Evolutionary conservation across 2,329 filamentous ascomycete genomes (phyloP).

Genomic region (Neoarthrinium moseri): DNA sequence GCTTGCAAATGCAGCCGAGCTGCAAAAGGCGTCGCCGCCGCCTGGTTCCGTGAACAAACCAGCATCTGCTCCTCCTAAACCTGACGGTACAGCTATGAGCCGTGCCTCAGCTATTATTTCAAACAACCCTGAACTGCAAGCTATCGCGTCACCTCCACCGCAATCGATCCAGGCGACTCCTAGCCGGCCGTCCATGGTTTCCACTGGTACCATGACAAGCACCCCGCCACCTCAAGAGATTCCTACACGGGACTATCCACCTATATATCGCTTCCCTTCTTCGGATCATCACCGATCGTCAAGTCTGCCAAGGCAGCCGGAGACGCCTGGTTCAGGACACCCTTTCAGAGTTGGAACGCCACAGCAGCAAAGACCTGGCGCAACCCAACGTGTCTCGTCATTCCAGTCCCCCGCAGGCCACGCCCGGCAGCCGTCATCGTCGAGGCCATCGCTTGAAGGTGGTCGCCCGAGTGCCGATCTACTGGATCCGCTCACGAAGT

Average conservation of each 20-base stretch:
- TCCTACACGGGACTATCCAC: constrained; percentile 38
- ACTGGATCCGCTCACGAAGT: constrained; percentile 59
- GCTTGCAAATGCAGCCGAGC: constrained; percentile 17
- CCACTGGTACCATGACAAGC: constrained; percentile 78
- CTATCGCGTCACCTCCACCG: constrained; percentile 47
- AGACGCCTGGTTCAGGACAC: constrained; percentile 20
- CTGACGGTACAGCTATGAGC: constrained; percentile 44
- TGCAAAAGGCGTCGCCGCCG: constrained; percentile 30
- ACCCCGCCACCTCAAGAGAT: constrained; percentile 45
- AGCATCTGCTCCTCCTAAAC: constrained; percentile 39
- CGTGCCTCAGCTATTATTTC: constrained; percentile 64
- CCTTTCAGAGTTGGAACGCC: constrained; percentile 19
- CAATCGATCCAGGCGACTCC: constrained; percentile 29
- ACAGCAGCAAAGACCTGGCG: constrained; percentile 22
- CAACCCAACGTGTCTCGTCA: constrained; percentile 27
- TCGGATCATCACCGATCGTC: constrained; percentile 36
- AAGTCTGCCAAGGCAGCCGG: constrained; percentile 36
- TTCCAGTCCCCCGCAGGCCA: constrained; percentile 33
- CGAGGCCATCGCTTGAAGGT: constrained; percentile 69
- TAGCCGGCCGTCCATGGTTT: constrained; percentile 42
- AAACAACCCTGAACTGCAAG: constrained; percentile 60
- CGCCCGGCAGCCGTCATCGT: constrained; percentile 44
- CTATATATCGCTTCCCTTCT: constrained; percentile 41
- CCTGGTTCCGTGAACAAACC: constrained; percentile 29
- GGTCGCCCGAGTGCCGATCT: constrained; percentile 65